Percentiles rank a stretch among this genome's conserved stretches.
These are phyloP conservation scores for Penicillium mononematosum DNA, from an alignment of 495 filamentous ascomycete species.

Conservation along the genomic window DNA sequence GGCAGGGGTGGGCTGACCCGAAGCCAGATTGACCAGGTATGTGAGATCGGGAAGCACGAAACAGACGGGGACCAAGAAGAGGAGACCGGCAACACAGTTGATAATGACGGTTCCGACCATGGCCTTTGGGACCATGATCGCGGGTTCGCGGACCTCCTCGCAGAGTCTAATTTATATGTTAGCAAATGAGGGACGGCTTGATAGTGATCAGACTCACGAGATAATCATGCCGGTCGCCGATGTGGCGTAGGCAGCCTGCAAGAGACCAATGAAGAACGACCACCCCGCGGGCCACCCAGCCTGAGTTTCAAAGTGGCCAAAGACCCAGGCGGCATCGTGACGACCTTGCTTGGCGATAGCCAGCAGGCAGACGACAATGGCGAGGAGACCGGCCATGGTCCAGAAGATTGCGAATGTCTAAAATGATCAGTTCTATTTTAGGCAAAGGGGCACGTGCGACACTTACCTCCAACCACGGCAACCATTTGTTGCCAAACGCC, in stretches of 20 bases:
- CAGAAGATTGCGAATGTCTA: slow-evolving; percentile 63
- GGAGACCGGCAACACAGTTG: slow-evolving; percentile 61
- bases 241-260: slow-evolving; percentile 55
- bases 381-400: slow-evolving; percentile 54
- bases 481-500: slow-evolving; percentile 30
- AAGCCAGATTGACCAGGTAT: slow-evolving; percentile 55
- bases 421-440: slow-evolving; percentile 38
- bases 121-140: slow-evolving; percentile 60
- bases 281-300: slow-evolving; percentile 58
- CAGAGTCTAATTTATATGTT: slow-evolving; percentile 44
- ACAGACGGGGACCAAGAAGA: slow-evolving; percentile 60
- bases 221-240: slow-evolving; percentile 52
- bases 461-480: slow-evolving; percentile 47
- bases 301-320: slow-evolving; percentile 52
- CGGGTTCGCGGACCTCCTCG: slow-evolving; percentile 61
- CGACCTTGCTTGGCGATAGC: slow-evolving; percentile 49
- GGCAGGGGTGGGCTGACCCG: slow-evolving; percentile 38
- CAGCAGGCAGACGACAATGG: slow-evolving; percentile 54
- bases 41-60: slow-evolving; percentile 58
- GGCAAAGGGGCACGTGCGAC: slow-evolving; percentile 34
- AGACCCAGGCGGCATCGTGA: slow-evolving; percentile 53
- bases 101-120: slow-evolving; percentile 66
- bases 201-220: slow-evolving; percentile 17
- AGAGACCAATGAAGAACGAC: slow-evolving; percentile 56
- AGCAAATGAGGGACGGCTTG: neutral